Base-by-base conservation (phyloP, 257 asterid species). In the Solanum chilense region DNA sequence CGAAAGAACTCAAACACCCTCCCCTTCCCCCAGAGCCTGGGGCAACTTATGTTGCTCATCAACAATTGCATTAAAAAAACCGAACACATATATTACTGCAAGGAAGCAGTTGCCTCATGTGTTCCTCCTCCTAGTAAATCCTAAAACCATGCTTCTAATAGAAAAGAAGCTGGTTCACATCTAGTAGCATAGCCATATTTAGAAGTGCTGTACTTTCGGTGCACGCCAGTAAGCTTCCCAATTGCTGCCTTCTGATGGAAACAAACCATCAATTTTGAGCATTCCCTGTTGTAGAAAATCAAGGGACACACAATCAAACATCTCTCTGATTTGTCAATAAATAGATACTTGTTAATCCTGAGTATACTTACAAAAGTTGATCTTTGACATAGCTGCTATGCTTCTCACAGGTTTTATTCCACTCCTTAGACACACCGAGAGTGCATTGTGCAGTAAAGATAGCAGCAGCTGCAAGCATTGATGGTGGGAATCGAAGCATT, bases 381-480 rank as follows among this genome's bases (percentile, higher is more conserved):
- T 90, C 88, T 87, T 93, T 92, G 3, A 88, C 88, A 90, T 95
- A 95, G 84, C 83, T 88, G 4, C 95, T 88, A 84, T 97, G 93
- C 89, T 41, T 89, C 89, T 95, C 95, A 18, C 94, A 84, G 21
- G 98, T 93, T 90, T 88, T 92, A 86, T 91, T 93, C 99, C 99
- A 97, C 78, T 90, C 86, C 89, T 75, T 92, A 31, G 62, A 35
- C 15, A 98, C 97, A 39, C 47, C 87, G 73, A 95, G 88, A 41
- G 94, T 89, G 82, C 95, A 93, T 42, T 94, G 94, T 2, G 98
- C 98, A 9, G 99, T 95, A 58, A 92, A 97, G 80, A 97, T 88
- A 5, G 99, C 99, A 39, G 98, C 99, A 15, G 99, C 99, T 23
- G 99, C 99, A 85, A 97, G 77, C 45, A 93, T 74, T 7, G 99